phyloP scores from a whole-genome alignment of 306 rosid species.

The Cicer arietinum region DNA sequence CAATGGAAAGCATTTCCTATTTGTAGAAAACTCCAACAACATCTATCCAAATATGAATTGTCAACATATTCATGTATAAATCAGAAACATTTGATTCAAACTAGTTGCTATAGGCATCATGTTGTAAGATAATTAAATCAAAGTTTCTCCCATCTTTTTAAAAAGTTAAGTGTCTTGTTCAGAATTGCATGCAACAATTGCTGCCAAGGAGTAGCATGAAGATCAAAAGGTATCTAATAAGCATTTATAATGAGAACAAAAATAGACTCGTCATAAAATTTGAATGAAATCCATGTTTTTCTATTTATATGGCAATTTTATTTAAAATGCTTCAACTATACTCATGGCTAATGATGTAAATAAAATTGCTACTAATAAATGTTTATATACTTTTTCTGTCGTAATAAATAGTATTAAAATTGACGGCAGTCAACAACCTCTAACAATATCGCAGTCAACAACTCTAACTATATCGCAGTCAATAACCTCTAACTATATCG shows the following conservation, averaged over 20 bases:
- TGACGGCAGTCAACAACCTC: too few relatives aligned
- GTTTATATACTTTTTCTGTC: too few relatives aligned
- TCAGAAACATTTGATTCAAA: conserved; percentile 30
- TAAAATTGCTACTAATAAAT: conserved; percentile 18
- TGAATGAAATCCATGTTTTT: neutral
- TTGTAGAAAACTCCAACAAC: conserved; percentile 39
- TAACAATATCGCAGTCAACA: too few relatives aligned
- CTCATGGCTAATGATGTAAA: too few relatives aligned
- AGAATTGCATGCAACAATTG: conserved; percentile 10
- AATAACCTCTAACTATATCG: too few relatives aligned
- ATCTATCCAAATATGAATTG: conserved; percentile 42
- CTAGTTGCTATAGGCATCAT: conserved; percentile 29
- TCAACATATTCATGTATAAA: conserved; percentile 37
- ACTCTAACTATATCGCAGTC: too few relatives aligned
- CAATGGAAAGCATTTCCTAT: conserved; percentile 48
- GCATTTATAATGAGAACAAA: conserved; percentile 12
- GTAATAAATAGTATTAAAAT: too few relatives aligned
- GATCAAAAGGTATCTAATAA: neutral
- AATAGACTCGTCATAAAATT: neutral
- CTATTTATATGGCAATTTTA: neutral
- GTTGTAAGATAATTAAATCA: conserved; percentile 18
- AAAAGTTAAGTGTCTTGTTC: neutral
- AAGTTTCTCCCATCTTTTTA: neutral
- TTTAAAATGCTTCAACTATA: too few relatives aligned
- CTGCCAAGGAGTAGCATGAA: conserved; percentile 6